Evolutionary conservation across 2,329 filamentous ascomycete species (phyloP).

Genomic region (Pestalotiopsis sp.): DNA sequence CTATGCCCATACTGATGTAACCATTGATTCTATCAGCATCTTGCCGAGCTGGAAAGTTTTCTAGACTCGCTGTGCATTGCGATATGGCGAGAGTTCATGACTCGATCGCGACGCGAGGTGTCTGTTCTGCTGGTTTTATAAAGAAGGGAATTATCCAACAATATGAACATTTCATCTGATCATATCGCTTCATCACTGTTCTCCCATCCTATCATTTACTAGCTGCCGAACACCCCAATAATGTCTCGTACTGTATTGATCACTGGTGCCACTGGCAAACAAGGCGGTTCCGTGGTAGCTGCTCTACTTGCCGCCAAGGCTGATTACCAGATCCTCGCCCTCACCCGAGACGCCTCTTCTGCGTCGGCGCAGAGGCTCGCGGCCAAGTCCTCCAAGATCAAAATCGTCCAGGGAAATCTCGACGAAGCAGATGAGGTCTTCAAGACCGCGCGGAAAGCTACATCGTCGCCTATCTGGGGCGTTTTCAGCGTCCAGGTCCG

Average conservation of each 20-base stretch:
- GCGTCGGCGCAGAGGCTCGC: constrained; percentile 3
- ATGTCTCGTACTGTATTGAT: constrained; percentile 8
- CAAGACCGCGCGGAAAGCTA: constrained; percentile 1
- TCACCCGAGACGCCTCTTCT: constrained; percentile 6
- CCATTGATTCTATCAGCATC: not conserved
- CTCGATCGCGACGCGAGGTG: too few relatives aligned
- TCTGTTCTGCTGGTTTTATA: too few relatives aligned
- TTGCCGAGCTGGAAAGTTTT: not conserved
- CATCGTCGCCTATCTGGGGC: constrained; percentile 11
- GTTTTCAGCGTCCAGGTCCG: constrained; percentile 14
- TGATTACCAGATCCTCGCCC: constrained; percentile 7
- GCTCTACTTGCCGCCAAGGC: constrained; percentile 4
- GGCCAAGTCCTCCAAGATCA: not conserved
- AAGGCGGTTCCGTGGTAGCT: constrained; percentile 11
- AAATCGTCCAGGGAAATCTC: constrained; percentile 8
- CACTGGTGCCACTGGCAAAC: constrained; percentile 14
- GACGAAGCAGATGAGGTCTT: constrained; percentile 7
- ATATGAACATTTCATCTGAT: not conserved
- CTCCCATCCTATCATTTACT: not conserved
- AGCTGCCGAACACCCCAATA: not conserved
- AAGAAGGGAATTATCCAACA: not conserved
- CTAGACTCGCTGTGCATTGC: too few relatives aligned
- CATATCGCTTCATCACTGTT: not conserved
- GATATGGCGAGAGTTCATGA: too few relatives aligned
- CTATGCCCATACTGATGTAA: not conserved